A percentile compares a stretch with the other conserved stretches of the same genome.
phyloP scores from a whole-genome alignment of 2,329 filamentous ascomycete species.

The Colletotrichum brevisporum region DNA sequence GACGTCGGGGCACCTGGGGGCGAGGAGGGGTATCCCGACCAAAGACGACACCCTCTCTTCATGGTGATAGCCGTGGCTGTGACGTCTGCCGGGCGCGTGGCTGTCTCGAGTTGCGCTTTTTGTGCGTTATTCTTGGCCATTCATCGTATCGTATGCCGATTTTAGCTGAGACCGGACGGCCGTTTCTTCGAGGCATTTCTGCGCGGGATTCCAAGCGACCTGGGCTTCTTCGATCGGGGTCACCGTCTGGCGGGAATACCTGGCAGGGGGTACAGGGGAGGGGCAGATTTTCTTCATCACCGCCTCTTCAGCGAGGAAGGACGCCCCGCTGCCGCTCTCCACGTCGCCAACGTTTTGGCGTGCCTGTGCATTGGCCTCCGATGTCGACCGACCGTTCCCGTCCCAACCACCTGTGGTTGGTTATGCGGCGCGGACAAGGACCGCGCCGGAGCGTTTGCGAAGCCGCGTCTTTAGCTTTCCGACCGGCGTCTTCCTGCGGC shows the following conservation, averaged over 20 bases:
- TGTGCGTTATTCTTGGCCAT: slow-evolving; percentile 35
- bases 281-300: slow-evolving; percentile 18
- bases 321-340: slow-evolving; percentile 21
- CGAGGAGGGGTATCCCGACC: slow-evolving; percentile 30
- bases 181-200: slow-evolving; percentile 29
- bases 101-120: slow-evolving; percentile 36
- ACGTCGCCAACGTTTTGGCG: slow-evolving; percentile 17
- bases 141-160: slow-evolving; percentile 14
- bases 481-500: neutral
- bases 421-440: neutral
- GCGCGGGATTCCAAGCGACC: slow-evolving; percentile 9
- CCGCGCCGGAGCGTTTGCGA: slow-evolving; percentile 14
- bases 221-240: neutral
- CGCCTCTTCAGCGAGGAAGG: slow-evolving; percentile 24
- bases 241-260: neutral
- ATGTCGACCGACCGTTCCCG: slow-evolving; percentile 15
- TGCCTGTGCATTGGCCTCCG: slow-evolving; percentile 19
- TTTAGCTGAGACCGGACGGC: slow-evolving; percentile 25
- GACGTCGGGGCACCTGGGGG: slow-evolving; percentile 24
- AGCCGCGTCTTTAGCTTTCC: slow-evolving; percentile 2
- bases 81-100: slow-evolving; percentile 32
- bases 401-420: slow-evolving; percentile 14
- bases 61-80: slow-evolving; percentile 29
- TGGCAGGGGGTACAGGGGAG: too few relatives aligned
- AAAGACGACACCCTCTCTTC: neutral